Evolutionary conservation across 2,329 filamentous ascomycete species (phyloP).

Genomic region (Neonectria faginata): DNA sequence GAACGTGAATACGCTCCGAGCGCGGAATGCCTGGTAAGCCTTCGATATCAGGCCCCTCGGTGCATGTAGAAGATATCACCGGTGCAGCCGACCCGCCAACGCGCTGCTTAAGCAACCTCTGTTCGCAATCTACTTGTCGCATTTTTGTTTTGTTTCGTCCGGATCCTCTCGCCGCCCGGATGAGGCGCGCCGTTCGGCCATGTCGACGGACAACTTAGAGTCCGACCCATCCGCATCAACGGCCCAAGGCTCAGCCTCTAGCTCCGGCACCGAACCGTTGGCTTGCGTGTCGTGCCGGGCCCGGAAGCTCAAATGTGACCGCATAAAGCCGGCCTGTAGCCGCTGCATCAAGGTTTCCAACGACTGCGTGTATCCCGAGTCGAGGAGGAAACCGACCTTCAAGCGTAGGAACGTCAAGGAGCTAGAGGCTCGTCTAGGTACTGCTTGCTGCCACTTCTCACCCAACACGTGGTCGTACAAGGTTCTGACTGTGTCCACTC

Average conservation of each 20-base stretch:
- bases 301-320: conserved; percentile 90
- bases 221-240: conserved; percentile 36
- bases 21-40: conserved; percentile 27
- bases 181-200: conserved; percentile 32
- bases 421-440: conserved; percentile 87
- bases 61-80: conserved; percentile 13
- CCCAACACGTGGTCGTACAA: conserved; percentile 1
- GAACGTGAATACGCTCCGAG: conserved; percentile 25
- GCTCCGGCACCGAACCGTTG: conserved; percentile 61
- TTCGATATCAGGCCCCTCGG: conserved; percentile 17
- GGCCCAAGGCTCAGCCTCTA: conserved; percentile 33
- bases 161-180: conserved; percentile 30
- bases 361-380: conserved; percentile 89
- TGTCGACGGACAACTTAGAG: conserved; percentile 41
- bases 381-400: conserved; percentile 86
- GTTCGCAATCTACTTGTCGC: background rate
- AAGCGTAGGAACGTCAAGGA: conserved; percentile 93
- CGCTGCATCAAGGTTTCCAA: conserved; percentile 81
- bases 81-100: background rate
- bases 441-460: conserved; percentile 33
- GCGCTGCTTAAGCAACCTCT: conserved; percentile 6
- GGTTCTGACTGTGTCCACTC: conserved; percentile 29
- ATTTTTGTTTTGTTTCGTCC: conserved; percentile 17
- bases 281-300: conserved; percentile 87
- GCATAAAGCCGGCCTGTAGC: conserved; percentile 79